A percentile compares a stretch with the other conserved stretches of the same genome.
Evolutionary conservation across 2,329 filamentous ascomycete genomes (phyloP).

Genomic region (Pseudogymnoascus sp.): DNA sequence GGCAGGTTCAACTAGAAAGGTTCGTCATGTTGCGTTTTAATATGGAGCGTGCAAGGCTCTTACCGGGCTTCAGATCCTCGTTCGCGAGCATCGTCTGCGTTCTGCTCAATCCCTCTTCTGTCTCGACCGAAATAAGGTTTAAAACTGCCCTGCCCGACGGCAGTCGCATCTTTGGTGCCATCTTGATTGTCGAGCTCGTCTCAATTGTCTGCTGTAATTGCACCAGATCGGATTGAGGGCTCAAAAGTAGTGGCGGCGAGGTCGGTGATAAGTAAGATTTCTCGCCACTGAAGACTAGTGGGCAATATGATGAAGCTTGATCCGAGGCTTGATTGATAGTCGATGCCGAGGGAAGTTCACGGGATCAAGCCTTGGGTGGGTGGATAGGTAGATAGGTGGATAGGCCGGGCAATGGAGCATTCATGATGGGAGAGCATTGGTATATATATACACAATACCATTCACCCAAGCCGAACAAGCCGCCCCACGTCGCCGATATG

Average conservation of each 20-base stretch:
- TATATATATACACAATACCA: background rate
- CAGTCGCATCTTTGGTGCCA: background rate
- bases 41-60: slow-evolving; percentile 14
- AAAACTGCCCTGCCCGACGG: background rate
- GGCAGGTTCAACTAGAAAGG: slow-evolving; percentile 60
- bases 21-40: slow-evolving; percentile 19
- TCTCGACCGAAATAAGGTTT: slow-evolving; percentile 54
- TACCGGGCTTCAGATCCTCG: slow-evolving; percentile 64
- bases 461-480: background rate
- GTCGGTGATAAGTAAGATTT: background rate
- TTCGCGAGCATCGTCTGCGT: slow-evolving; percentile 84
- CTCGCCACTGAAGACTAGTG: background rate
- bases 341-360: background rate
- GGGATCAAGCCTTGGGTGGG: background rate
- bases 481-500: background rate
- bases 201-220: background rate
- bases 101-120: slow-evolving; percentile 69
- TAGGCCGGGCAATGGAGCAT: background rate
- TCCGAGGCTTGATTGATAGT: background rate
- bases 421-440: background rate
- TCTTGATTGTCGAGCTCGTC: background rate
- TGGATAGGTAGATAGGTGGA: background rate
- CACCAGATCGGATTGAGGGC: background rate
- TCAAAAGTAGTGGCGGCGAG: background rate
- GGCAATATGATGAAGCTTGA: background rate